Evolutionary conservation across 2,329 filamentous ascomycete species (phyloP), one percentile per base, ranked within the genome.

Genomic region (Lomentospora prolificans): DNA sequence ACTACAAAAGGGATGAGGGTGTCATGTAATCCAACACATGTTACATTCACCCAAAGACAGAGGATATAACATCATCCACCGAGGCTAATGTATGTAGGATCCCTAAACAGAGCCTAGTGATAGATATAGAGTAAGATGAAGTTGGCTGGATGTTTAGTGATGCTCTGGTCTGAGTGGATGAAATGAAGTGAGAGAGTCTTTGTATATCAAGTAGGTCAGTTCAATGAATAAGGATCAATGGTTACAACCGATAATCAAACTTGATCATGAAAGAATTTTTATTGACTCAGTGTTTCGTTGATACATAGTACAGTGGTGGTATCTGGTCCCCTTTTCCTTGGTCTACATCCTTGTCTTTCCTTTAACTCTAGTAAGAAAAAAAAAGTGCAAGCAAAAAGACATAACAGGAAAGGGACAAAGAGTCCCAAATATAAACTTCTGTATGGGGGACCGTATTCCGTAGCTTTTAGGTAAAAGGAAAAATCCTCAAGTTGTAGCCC

Each of bases 221-320:
- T n/a, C n/a, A n/a, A n/a, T n/a, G 12, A 33, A 33, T 12, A 33
- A 33, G 30, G 30, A 33, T 6, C 12, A 33, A 33, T 33, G 7
- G 30, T 33, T 6, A 33, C 12, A 33, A 12, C 24, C 22, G 22
- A 19, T 9, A 5, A 1, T 7, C 6, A 2, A 48, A 25, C 17
- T 19, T 48, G 12, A 22, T 25, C 6, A 27, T 48, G 10, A 48
- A 22, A 22, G 24, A 27, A 12, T 9, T 25, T 25, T 48, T 48
- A 48, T 48, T 22, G 22, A 48, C 19, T 25, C 44, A 48, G 17
- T 22, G 22, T 48, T 48, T 48, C 44, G 44, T 48, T 48, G 44
- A 48, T 48, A 48, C 44, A 48, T 48, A 41, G 44, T 48, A 48
- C 44, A 48, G 44, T 48, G 9, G 44, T 48, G 44, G 44, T 48